Conservation (phyloP, 73 alveolate genomes). For the Paramecium sonneborni region DNA sequence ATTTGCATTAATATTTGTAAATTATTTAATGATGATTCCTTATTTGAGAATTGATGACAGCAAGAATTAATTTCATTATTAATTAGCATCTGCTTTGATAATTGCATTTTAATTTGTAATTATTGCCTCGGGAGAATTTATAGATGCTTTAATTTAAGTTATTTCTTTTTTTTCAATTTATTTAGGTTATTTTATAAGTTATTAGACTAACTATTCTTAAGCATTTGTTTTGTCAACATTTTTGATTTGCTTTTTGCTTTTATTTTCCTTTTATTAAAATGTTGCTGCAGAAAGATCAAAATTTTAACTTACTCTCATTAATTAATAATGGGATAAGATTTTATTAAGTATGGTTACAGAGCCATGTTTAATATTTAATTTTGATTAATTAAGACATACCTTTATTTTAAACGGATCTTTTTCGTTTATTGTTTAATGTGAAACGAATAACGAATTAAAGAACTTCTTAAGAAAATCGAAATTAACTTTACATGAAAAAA, state of each 20-base stretch:
- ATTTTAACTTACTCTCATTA: not conserved
- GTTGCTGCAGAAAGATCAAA: not conserved
- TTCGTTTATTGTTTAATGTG: not conserved
- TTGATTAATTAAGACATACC: not conserved
- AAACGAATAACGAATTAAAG: not conserved
- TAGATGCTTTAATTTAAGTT: not conserved
- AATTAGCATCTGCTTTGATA: not conserved
- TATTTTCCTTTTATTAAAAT: not conserved
- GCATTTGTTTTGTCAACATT: not conserved
- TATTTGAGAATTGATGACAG: not conserved
- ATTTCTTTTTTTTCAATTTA: not conserved
- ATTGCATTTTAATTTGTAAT: not conserved
- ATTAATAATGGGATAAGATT: not conserved
- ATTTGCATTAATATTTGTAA: not conserved
- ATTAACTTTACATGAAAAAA: not conserved
- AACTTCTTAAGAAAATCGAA: not conserved
- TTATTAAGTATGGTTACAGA: not conserved
- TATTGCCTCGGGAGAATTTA: not conserved
- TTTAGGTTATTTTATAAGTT: not conserved
- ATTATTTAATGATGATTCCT: not conserved
- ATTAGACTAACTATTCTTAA: not conserved
- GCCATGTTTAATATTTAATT: not conserved
- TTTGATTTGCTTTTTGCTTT: not conserved
- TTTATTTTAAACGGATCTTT: not conserved
- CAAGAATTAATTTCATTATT: not conserved